Percentiles rank a stretch among this genome's conserved stretches.
Evolutionary conservation across 257 asterid species (phyloP).

Genomic region (Solanum sitiens): DNA sequence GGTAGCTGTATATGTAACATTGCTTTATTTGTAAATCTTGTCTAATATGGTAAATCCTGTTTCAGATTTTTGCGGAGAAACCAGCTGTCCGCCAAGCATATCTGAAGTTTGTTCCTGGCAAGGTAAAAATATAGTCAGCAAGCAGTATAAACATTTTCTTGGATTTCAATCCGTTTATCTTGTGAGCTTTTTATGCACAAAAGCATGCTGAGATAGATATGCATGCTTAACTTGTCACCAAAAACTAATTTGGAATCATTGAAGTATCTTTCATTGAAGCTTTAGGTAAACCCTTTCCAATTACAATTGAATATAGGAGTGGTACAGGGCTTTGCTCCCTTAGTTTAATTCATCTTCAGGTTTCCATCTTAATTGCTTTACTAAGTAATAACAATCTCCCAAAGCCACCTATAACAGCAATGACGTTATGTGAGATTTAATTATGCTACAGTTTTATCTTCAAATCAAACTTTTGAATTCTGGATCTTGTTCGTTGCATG

Average conservation of each 20-base stretch:
- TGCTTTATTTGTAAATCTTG: neutral
- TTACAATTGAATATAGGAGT: neutral
- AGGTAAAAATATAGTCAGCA: slow-evolving; percentile 33
- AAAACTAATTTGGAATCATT: neutral
- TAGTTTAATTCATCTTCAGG: neutral
- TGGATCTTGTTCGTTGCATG: neutral
- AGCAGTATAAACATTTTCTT: neutral
- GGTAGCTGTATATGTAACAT: neutral
- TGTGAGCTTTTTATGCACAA: neutral
- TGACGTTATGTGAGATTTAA: neutral
- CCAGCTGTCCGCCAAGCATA: slow-evolving; percentile 98
- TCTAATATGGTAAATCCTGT: neutral
- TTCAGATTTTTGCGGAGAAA: slow-evolving; percentile 96
- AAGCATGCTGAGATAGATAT: neutral
- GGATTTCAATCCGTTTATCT: neutral
- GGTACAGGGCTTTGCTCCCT: neutral
- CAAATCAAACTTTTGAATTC: neutral
- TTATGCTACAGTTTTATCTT: neutral
- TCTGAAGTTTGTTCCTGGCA: slow-evolving; percentile 72
- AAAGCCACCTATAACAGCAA: neutral
- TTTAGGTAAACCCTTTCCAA: neutral
- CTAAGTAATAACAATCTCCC: neutral
- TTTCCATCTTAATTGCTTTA: neutral
- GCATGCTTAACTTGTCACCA: neutral
- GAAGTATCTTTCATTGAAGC: neutral